These are phyloP conservation scores for Lactarius sp. DNA, from an alignment of 768 basidiomycete genomes.

Conservation along the genomic window DNA sequence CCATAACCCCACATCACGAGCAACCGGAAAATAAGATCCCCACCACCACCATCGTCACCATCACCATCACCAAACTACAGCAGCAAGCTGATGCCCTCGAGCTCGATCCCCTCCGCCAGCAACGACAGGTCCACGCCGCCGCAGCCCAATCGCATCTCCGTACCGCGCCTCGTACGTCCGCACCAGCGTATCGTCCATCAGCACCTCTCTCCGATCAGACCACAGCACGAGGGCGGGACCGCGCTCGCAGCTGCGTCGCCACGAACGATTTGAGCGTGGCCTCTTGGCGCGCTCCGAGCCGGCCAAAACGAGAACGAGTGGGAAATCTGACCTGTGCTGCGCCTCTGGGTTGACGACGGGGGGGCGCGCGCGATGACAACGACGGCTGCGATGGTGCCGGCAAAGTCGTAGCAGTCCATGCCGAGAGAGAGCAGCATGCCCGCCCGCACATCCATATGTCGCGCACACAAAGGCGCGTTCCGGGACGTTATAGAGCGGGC, in stretches of 20 bases:
- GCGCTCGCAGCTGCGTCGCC: slow-evolving; percentile 70
- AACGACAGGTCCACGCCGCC: slow-evolving; percentile 56
- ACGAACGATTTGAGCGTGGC: slow-evolving; percentile 91
- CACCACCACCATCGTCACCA: too few relatives aligned
- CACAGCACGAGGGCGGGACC: slow-evolving; percentile 70
- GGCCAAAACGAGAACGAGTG: slow-evolving; percentile 78
- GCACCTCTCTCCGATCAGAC: slow-evolving; percentile 78
- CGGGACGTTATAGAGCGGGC: slow-evolving; percentile 56
- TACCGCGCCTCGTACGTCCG: slow-evolving; percentile 51
- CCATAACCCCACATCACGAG: too few relatives aligned
- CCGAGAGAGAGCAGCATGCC: slow-evolving; percentile 72
- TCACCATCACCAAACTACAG: too few relatives aligned
- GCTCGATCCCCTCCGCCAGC: slow-evolving; percentile 68
- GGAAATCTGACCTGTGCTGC: slow-evolving; percentile 51
- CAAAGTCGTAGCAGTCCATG: slow-evolving; percentile 90
- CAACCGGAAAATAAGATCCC: too few relatives aligned
- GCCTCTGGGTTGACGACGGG: too few relatives aligned
- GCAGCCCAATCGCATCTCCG: slow-evolving; percentile 66
- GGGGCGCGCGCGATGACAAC: neutral
- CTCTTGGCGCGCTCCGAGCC: slow-evolving; percentile 82
- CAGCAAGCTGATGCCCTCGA: slow-evolving; percentile 70
- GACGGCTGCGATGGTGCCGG: slow-evolving; percentile 72
- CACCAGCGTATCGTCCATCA: slow-evolving; percentile 35
- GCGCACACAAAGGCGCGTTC: slow-evolving; percentile 55
- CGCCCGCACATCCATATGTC: slow-evolving; percentile 67